Evolutionary conservation across 352 stramenopile species (phyloP), one percentile per base, ranked within the genome.

Genomic region (Thraustochytrium sp.): DNA sequence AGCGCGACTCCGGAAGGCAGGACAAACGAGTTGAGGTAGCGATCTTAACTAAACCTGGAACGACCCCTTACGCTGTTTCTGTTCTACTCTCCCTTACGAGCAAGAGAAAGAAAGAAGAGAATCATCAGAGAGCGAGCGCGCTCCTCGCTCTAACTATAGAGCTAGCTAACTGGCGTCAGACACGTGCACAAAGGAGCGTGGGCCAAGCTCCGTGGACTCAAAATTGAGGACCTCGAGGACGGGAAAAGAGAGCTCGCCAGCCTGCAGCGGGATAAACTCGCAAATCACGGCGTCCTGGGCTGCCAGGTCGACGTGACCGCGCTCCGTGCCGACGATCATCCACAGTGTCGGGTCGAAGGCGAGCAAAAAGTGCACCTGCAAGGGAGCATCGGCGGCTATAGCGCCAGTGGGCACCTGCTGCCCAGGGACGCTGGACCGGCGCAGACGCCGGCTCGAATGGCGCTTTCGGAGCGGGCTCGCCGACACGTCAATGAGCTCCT

Each of bases 271-370:
- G 18, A 80, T 53, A 51, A 80, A 80, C 49, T 80, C 68, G 51
- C 68, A 80, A n/a, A 38, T 55, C 5, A 80, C 68, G 18, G 23
- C 8, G 51, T 34, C 26, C n/a, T 11, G 5, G 0, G 5, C 11
- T 31, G 42, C n/a, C 3, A 65, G 23, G 42, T 80, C 68, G 0
- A 80, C 37, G 34, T 63, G 68, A 0, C 68, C 68, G 13, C 68
- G 68, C 51, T 80, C 68, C 13, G 53, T 61, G 2, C 68, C 68
- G 44, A 80, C 68, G 11, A 80, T n/a, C 68, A 80, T 80, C 68
- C 68, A 80, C 23, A 11, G 26, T 5, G 48, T 63, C 53, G 68
- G 68, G 38, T 80, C 68, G 38, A 80, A 80, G 16, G 68, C 48
- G 29, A 80, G 31, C 4, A 46, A 13, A 72, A 55, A 80, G 5